A percentile compares a stretch with the other conserved stretches of the same genome.
Evolutionary conservation across 148 eudicot species (phyloP).

Genomic region (Dysphania ambrosioides): DNA sequence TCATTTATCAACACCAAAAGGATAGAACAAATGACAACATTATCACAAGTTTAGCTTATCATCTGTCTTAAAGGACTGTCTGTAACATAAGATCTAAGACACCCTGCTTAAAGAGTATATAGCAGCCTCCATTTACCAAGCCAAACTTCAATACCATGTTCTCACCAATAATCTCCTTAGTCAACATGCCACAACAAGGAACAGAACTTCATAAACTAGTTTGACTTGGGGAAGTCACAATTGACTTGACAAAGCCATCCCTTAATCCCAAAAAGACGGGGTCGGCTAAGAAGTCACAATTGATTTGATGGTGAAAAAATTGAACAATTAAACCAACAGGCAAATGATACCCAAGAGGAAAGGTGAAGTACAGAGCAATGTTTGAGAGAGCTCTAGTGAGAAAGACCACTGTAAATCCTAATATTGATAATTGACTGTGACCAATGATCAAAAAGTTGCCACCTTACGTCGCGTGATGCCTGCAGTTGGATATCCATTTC

Average conservation of each 20-base stretch:
- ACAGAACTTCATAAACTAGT: not conserved
- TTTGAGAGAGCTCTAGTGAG: not conserved
- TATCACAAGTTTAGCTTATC: not conserved
- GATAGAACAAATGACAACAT: not conserved
- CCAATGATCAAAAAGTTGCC: conserved; percentile 50
- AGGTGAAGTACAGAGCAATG: not conserved
- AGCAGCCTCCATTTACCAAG: not conserved
- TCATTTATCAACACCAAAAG: not conserved
- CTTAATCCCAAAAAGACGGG: too few relatives aligned
- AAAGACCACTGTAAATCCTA: conserved; percentile 16
- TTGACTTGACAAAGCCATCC: too few relatives aligned
- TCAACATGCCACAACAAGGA: not conserved
- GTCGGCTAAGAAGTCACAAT: not conserved
- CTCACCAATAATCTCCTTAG: not conserved
- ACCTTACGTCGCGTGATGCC: conserved; percentile 98
- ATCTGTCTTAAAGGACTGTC: not conserved
- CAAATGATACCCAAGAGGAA: not conserved
- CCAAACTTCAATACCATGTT: not conserved
- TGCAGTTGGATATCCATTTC: conserved; percentile 75
- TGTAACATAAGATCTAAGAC: not conserved
- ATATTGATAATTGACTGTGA: conserved; percentile 18
- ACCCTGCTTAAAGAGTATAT: not conserved
- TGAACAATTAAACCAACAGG: not conserved
- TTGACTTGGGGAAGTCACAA: not conserved
- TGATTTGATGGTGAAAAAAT: not conserved